Evolutionary conservation across 1,139 yeast species (phyloP), one percentile per base, ranked within the genome.

Genomic region (Kodamaea arcana): DNA sequence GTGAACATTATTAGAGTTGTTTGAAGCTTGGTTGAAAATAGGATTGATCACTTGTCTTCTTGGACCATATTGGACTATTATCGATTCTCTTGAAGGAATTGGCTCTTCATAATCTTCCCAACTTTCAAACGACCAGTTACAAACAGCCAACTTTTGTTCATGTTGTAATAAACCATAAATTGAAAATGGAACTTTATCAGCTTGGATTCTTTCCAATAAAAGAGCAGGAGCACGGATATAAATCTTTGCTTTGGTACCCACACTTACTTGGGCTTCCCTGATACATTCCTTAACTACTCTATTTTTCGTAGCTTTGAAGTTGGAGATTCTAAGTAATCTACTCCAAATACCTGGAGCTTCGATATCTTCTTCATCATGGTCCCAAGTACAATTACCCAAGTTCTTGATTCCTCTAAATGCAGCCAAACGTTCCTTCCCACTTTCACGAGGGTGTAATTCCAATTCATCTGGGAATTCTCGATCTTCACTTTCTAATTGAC

Each of bases 381-480:
- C 90, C 98, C 98, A 92, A 29, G 75, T 73, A 48, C 94, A 80
- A 43, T 82, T 80, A 32, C 83, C 80, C 43, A 94, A 63, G 30
- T 85, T 84, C 57, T 86, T 86, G 43, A 90, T 75, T 39, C 97
- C 97, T 57, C 97, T 75, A 59, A 87, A 92, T 40, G 87, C 75
- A 24, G 69, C 61, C 40, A 92, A 68, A 42, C 86, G 74, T 45
- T 87, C 88, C 48, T 74, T 76, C 11, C 86, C 98, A 9, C 83
- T 73, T 46, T 76, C 88, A 4, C 62, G 54, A 21, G 97, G 97
- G 35, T 72, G 75, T 32, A 92, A 64, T 57, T 94, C 97, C 37
- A 90, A 63, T 61, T 94, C 98, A 61, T 94, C 99, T 0, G 98
- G 97, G 67, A 88, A 92, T 49, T 92, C 96, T 29, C 80, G 72